A percentile compares a stretch with the other conserved stretches of the same genome.
phyloP scores from a whole-genome alignment of 352 stramenopile species.

The Phytophthora sojae region DNA sequence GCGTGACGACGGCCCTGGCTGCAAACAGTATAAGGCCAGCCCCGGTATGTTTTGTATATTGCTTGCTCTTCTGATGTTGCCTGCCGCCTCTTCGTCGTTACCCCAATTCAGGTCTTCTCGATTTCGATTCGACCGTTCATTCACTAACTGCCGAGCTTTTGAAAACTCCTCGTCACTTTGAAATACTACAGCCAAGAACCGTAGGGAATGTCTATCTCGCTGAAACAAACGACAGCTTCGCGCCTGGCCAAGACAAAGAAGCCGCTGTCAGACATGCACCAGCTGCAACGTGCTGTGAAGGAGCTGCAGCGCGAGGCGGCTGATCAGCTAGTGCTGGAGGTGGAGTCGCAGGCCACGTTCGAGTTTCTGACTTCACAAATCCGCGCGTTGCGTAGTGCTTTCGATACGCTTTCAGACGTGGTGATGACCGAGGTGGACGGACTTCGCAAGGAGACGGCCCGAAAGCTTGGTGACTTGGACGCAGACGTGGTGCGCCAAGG shows the following conservation, averaged over 20 bases:
- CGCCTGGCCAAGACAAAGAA: conserved; percentile 83
- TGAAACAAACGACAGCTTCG: conserved; percentile 64
- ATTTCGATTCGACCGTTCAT: conserved; percentile 17
- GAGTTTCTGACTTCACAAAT: conserved; percentile 86
- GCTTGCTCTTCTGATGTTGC: neutral
- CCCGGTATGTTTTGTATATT: conserved; percentile 18
- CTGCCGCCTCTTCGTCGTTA: conserved; percentile 13
- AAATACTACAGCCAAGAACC: conserved; percentile 2
- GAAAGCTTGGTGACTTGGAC: conserved; percentile 67
- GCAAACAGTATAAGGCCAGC: conserved; percentile 9
- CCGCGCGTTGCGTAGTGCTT: conserved; percentile 72
- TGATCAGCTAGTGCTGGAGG: conserved; percentile 77
- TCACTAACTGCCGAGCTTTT: conserved; percentile 27
- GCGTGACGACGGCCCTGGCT: conserved; percentile 8
- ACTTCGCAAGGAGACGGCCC: conserved; percentile 72
- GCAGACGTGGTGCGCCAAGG: conserved; percentile 61
- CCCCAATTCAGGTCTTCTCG: conserved; percentile 9
- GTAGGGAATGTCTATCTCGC: conserved; percentile 47
- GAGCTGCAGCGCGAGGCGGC: conserved; percentile 78
- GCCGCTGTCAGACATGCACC: conserved; percentile 82
- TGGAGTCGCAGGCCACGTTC: conserved; percentile 86
- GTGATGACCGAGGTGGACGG: conserved; percentile 77
- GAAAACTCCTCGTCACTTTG: conserved; percentile 34
- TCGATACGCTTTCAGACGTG: conserved; percentile 85
- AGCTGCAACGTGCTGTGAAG: conserved; percentile 80